phyloP scores from a whole-genome alignment of 78 protist species.

The Dictyostelium citrinum region DNA sequence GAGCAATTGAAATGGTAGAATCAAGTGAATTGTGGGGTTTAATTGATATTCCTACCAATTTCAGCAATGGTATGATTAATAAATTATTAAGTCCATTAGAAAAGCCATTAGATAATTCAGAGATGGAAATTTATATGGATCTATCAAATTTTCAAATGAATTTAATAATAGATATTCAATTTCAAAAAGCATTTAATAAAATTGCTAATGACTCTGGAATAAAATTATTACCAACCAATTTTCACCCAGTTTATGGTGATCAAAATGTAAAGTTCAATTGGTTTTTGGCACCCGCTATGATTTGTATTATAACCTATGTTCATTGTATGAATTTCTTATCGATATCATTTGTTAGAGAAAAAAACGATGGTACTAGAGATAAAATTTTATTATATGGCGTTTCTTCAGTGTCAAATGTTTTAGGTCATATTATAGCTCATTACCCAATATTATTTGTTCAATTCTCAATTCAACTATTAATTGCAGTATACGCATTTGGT shows the following conservation, averaged over 20 bases:
- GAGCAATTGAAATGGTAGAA: background rate
- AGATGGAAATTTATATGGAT: background rate
- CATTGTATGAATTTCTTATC: background rate
- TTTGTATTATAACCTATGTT: background rate
- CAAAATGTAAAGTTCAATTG: background rate
- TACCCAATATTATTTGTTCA: constrained; percentile 2
- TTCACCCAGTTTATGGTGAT: constrained; percentile 29
- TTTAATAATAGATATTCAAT: background rate
- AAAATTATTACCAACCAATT: background rate
- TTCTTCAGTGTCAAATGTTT: background rate
- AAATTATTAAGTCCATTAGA: background rate
- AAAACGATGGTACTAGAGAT: constrained; percentile 24
- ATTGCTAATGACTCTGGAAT: background rate
- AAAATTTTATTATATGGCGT: constrained; percentile 31
- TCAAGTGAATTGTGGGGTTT: background rate
- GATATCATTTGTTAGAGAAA: background rate
- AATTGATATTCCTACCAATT: background rate
- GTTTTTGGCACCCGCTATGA: constrained; percentile 66
- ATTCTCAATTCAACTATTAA: background rate
- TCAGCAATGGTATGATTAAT: background rate
- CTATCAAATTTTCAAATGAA: background rate
- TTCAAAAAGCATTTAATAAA: background rate
- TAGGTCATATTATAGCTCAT: background rate
- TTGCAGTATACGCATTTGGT: background rate
- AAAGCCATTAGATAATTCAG: background rate